phyloP scores from a whole-genome alignment of 2,329 filamentous ascomycete genomes.

The Escovopsis weberi region DNA sequence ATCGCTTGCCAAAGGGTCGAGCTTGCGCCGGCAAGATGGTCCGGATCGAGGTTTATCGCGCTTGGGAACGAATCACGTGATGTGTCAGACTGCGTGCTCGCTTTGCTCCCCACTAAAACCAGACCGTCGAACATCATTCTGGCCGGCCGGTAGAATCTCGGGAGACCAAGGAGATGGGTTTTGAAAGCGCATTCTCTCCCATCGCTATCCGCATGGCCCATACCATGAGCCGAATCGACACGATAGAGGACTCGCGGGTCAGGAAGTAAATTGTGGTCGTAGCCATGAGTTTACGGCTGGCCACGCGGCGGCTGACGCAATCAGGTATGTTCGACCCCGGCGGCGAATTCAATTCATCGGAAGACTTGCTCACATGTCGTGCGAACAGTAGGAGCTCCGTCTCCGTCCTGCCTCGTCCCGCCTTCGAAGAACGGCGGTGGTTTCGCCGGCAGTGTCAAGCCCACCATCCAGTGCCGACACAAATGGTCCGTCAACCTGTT shows the following conservation, averaged over 20 bases:
- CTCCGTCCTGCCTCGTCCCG: constrained; percentile 3
- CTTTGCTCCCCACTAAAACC: background rate
- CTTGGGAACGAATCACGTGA: constrained; percentile 14
- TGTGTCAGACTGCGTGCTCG: background rate
- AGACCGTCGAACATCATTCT: background rate
- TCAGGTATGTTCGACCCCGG: constrained; percentile 32
- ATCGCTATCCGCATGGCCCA: constrained; percentile 7
- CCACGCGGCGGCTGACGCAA: constrained; percentile 44
- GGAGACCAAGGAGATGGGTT: background rate
- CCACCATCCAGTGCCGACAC: constrained; percentile 21
- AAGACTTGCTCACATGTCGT: constrained; percentile 3
- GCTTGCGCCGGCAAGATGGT: background rate
- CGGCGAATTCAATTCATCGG: background rate
- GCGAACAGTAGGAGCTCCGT: constrained; percentile 2
- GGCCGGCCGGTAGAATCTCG: background rate
- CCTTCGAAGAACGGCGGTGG: background rate
- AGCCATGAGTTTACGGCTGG: constrained; percentile 51
- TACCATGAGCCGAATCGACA: constrained; percentile 6
- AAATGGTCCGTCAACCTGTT: constrained; percentile 30
- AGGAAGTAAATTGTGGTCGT: constrained; percentile 6
- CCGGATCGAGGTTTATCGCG: constrained; percentile 19
- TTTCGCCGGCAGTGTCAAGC: constrained; percentile 2
- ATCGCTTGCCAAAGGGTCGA: constrained; percentile 10
- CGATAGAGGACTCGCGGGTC: constrained; percentile 10
- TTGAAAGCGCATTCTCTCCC: background rate